A percentile compares a stretch with the other conserved stretches of the same genome.
Evolutionary conservation across 257 asterid species (phyloP).

Genomic region (Primulina tabacum): DNA sequence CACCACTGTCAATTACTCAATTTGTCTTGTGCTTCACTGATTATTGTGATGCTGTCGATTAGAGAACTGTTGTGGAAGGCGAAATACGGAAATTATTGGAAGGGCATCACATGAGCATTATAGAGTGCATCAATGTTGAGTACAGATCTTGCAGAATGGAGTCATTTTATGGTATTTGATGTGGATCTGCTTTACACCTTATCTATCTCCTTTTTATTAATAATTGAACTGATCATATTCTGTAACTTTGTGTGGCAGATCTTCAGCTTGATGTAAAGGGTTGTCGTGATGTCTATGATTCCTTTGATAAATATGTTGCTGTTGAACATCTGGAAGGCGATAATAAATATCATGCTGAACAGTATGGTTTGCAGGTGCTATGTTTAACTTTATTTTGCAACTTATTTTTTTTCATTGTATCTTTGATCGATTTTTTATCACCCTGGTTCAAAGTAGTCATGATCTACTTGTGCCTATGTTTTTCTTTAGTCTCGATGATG

Average conservation of each 20-base stretch:
- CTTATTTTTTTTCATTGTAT: slow-evolving; percentile 14
- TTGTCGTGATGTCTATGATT: slow-evolving; percentile 48
- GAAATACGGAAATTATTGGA: slow-evolving; percentile 44
- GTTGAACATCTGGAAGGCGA: slow-evolving; percentile 46
- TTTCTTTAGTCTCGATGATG: slow-evolving; percentile 7
- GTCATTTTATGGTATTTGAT: slow-evolving; percentile 43
- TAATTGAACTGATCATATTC: slow-evolving; percentile 15
- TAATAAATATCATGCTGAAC: slow-evolving; percentile 42
- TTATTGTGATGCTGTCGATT: slow-evolving; percentile 26
- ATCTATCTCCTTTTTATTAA: neutral
- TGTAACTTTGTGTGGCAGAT: slow-evolving; percentile 31
- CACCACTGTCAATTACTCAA: slow-evolving; percentile 17
- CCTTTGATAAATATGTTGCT: slow-evolving; percentile 45
- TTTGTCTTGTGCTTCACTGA: slow-evolving; percentile 29
- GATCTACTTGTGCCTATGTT: slow-evolving; percentile 13
- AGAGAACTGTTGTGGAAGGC: slow-evolving; percentile 49
- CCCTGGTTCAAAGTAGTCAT: slow-evolving; percentile 4
- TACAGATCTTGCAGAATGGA: slow-evolving; percentile 43
- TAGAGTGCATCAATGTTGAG: slow-evolving; percentile 43
- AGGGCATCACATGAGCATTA: slow-evolving; percentile 48
- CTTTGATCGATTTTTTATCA: slow-evolving; percentile 4
- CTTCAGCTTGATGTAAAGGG: slow-evolving; percentile 59
- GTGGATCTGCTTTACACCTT: slow-evolving; percentile 4
- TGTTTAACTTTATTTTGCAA: slow-evolving; percentile 18
- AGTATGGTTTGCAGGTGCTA: slow-evolving; percentile 48